Conservation (phyloP, 306 rosid species). For the Alnus rubra region DNA sequence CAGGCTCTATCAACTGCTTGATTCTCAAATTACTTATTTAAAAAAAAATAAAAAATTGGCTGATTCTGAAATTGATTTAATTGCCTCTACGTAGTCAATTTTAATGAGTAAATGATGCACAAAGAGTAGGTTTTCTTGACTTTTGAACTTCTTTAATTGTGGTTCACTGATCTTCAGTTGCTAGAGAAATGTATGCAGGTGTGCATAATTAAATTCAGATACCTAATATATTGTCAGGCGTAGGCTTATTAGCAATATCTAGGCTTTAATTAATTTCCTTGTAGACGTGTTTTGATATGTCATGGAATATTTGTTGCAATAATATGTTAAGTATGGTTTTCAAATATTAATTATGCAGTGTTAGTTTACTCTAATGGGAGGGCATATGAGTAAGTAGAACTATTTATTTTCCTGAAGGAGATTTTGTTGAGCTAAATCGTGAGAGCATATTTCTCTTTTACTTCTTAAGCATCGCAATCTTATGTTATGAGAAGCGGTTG, state of each 20-base stretch:
- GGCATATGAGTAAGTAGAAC: neutral
- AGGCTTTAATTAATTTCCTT: neutral
- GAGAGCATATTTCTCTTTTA: neutral
- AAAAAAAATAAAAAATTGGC: no score
- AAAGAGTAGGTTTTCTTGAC: neutral
- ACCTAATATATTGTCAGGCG: neutral
- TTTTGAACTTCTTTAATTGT: neutral
- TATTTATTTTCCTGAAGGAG: no score
- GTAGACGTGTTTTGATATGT: neutral
- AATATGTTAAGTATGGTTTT: neutral
- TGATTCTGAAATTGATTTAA: neutral
- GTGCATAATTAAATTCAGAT: neutral
- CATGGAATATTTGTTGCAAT: neutral
- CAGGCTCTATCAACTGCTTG: conserved; percentile 1
- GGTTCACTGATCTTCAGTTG: neutral
- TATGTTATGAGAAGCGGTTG: neutral
- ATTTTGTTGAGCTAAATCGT: neutral
- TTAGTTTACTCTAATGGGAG: neutral
- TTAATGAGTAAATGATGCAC: neutral
- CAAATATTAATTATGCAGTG: neutral
- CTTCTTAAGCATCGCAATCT: neutral
- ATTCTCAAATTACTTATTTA: conserved; percentile 9
- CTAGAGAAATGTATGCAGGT: neutral
- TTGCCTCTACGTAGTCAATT: neutral
- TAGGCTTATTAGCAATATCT: neutral